Evolutionary conservation across 148 eudicot species (phyloP).

Genomic region (Beta vulgaris): DNA sequence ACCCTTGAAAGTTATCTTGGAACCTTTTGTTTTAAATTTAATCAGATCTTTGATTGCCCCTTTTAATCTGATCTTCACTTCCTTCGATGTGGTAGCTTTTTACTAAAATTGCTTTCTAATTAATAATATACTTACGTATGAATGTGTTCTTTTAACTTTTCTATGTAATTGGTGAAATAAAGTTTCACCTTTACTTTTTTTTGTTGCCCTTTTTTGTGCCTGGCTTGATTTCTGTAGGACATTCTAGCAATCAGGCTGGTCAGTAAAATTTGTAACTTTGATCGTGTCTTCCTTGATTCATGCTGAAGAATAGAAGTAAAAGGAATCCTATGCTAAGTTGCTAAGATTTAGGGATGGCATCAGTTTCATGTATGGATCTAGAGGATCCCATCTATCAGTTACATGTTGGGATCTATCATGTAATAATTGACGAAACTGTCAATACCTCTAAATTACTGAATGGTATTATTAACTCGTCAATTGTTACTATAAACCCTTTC

Average conservation of each 20-base stretch:
- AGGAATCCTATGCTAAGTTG: background rate
- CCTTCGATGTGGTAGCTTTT: constrained; percentile 32
- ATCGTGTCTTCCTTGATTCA: constrained; percentile 7
- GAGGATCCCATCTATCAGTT: no score
- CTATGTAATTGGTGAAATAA: background rate
- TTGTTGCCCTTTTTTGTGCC: background rate
- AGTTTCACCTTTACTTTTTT: background rate
- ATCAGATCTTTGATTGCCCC: constrained; percentile 1
- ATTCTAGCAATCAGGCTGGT: background rate
- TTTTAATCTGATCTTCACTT: constrained; percentile 20
- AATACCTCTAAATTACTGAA: no score
- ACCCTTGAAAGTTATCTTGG: background rate
- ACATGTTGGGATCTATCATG: no score
- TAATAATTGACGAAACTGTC: no score
- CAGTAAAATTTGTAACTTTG: constrained; percentile 4
- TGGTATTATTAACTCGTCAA: no score
- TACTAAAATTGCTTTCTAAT: background rate
- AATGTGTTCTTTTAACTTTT: background rate
- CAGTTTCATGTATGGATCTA: background rate
- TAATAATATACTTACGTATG: constrained; percentile 7
- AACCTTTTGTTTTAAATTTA: background rate
- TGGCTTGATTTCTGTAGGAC: constrained; percentile 14
- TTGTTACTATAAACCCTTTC: no score
- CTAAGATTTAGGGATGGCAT: background rate
- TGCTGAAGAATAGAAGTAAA: background rate